Base-by-base conservation (phyloP, 2,329 filamentous ascomycete genomes). In the Fusarium sacchari region DNA sequence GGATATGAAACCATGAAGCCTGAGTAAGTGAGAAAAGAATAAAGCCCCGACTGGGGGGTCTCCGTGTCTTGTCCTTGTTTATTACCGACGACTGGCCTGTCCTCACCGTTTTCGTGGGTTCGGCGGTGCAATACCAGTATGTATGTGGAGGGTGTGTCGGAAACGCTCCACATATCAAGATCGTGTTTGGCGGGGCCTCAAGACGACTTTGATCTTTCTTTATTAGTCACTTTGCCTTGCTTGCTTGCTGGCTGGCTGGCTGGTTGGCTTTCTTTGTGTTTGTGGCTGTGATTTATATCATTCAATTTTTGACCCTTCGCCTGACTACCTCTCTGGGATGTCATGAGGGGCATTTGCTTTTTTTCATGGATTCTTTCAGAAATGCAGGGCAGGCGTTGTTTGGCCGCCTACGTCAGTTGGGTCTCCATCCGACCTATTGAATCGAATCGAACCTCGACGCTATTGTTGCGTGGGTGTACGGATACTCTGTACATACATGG, bases 81-180 rank as follows among this genome's bases (percentile, higher is more conserved):
- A 32, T 50, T 52, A 24, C 57, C 26, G 30, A 43, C 64, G 30
- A 22, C 26, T 47, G 18, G 67, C 64, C 66, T 60, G 60, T 60
- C 49, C 61, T 77, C 75, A 76, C 75, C 70, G 74, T 75, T 75
- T 70, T 74, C 63, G 69, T 75, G 74, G 72, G 77, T 65, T 66
- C n/a, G n/a, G n/a, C n/a, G n/a, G n/a, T n/a, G n/a, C n/a, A n/a
- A n/a, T n/a, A n/a, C n/a, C n/a, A n/a, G n/a, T n/a, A n/a, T n/a
- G n/a, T n/a, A n/a, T 65, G 71, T 64, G 70, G 63, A 76, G 58
- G 44, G 50, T 60, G 50, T 63, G 55, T 63, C 60, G 50, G 53
- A 75, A 70, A 72, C 50, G 55, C 53, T 75, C 59, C 47, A 42
- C 69, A 34, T 40, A 32, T 22, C 55, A 58, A 60, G 26, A 37